These are phyloP conservation scores for Cladophialophora exuberans DNA, from an alignment of 2,329 filamentous ascomycete species.

Conservation along the genomic window DNA sequence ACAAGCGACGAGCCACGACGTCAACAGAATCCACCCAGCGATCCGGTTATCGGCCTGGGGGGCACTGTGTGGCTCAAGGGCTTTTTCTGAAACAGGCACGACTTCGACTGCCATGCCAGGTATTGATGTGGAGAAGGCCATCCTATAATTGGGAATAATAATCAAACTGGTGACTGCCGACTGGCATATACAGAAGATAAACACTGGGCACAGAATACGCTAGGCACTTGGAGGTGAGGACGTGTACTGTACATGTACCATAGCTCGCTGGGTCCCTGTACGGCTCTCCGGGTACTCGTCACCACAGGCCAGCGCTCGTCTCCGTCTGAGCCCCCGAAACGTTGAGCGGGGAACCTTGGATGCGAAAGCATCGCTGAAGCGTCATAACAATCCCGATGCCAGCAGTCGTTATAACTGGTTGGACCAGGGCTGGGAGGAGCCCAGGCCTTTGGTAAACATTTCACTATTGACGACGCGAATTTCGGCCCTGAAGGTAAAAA, in stretches of 20 bases:
- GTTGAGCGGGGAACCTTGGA: not conserved
- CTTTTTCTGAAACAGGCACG: constrained; percentile 23
- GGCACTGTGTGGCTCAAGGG: constrained; percentile 6
- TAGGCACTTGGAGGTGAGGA: not conserved
- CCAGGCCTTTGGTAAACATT: not conserved
- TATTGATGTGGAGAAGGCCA: constrained; percentile 2
- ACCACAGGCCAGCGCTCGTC: too few species aligned
- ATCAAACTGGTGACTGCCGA: not conserved
- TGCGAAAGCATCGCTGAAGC: not conserved
- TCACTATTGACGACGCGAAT: not conserved
- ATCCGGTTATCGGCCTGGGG: constrained; percentile 26
- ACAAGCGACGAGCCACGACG: constrained; percentile 28
- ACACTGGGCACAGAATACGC: not conserved
- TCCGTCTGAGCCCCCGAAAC: not conserved
- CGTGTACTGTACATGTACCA: too few species aligned
- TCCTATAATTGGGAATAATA: not conserved
- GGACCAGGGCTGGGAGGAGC: not conserved
- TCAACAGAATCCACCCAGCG: constrained; percentile 18
- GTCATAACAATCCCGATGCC: not conserved
- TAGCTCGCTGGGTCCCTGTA: too few species aligned
- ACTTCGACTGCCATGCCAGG: not conserved
- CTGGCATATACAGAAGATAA: not conserved
- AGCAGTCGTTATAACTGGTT: not conserved
- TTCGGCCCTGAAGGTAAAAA: not conserved
- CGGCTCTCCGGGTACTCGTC: not conserved